Percentiles rank a stretch among this genome's conserved stretches.
Evolutionary conservation across 345 rosid species (phyloP).

Genomic region (Corchorus capsularis): DNA sequence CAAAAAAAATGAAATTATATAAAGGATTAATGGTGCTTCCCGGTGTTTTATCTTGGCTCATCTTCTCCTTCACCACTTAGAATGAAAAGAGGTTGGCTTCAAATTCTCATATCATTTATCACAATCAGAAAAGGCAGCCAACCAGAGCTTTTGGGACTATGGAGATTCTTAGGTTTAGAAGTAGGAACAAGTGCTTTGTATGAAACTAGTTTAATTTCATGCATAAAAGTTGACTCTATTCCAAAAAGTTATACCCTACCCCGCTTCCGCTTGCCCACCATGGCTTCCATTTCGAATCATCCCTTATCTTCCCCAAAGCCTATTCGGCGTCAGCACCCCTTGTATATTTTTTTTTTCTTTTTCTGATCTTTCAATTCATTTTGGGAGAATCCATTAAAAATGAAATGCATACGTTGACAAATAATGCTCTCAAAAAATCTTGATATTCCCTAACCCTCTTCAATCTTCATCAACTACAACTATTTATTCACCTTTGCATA

Average conservation of each 20-base stretch:
- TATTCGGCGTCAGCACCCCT: conserved; percentile 19
- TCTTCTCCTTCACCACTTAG: neutral
- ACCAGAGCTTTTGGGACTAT: neutral
- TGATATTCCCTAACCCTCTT: neutral
- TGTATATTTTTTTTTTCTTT: conserved; percentile 22
- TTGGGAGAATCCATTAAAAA: conserved; percentile 7
- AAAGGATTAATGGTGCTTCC: neutral
- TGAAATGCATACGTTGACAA: neutral
- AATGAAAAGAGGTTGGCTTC: neutral
- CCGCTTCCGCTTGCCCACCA: conserved; percentile 14
- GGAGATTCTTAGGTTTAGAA: conserved; percentile 22
- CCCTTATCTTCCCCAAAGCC: neutral
- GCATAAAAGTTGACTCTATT: neutral
- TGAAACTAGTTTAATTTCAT: conserved; percentile 8
- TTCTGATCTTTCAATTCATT: neutral
- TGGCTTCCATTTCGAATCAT: conserved; percentile 2
- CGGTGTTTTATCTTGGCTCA: too few species aligned
- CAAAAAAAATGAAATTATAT: neutral
- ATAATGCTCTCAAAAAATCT: neutral
- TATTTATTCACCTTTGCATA: neutral
- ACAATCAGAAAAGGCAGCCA: conserved; percentile 19
- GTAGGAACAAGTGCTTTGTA: neutral
- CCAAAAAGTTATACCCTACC: neutral
- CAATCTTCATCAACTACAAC: neutral
- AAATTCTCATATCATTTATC: neutral